phyloP scores from a whole-genome alignment of 2,329 filamentous ascomycete genomes.

The Falciphora oryzae region DNA sequence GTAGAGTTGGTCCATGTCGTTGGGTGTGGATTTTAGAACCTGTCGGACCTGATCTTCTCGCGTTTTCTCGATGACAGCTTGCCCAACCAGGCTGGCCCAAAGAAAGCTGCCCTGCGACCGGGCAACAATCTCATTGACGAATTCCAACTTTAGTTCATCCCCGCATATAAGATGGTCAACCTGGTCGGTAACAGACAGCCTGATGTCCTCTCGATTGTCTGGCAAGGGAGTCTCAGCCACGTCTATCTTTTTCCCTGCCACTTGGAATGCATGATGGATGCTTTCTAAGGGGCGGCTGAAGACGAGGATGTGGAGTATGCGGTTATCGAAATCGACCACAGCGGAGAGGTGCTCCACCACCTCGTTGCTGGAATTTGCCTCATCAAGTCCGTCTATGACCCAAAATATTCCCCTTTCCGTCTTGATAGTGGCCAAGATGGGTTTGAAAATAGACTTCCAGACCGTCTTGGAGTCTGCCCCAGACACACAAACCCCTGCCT shows the following conservation, averaged over 20 bases:
- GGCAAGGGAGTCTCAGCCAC: not conserved
- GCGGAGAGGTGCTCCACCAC: not conserved
- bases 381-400: conserved; percentile 12
- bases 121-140: not conserved
- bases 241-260: not conserved
- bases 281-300: not conserved
- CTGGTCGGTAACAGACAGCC: not conserved
- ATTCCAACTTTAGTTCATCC: not conserved
- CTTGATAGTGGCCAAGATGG: conserved; percentile 12
- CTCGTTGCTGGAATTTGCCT: conserved; percentile 13
- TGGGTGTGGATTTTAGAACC: conserved; percentile 2
- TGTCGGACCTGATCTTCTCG: not conserved
- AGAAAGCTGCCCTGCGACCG: conserved; percentile 9
- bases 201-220: not conserved
- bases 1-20: not conserved
- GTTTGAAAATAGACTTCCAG: conserved; percentile 13
- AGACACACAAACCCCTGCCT: conserved; percentile 11
- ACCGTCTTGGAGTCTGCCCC: not conserved
- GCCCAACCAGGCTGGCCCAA: conserved; percentile 3
- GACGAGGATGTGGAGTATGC: not conserved
- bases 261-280: not conserved
- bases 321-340: not conserved
- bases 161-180: not conserved
- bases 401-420: conserved; percentile 15
- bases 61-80: not conserved